Evolutionary conservation across 106 monocot species (phyloP).

Genomic region (Vanilla planifolia): DNA sequence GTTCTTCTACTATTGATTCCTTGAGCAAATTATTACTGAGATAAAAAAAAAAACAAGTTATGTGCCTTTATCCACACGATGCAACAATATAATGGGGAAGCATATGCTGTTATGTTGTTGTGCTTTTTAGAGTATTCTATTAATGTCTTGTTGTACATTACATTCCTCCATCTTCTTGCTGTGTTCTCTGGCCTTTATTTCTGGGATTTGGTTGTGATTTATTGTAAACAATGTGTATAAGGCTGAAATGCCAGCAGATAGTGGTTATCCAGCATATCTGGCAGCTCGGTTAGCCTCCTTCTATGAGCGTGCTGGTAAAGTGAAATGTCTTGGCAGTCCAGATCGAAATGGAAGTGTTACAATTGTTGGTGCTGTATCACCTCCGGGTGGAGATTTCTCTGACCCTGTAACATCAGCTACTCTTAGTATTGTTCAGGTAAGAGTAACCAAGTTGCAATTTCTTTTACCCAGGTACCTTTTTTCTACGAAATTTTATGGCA

Average conservation of each 20-base stretch:
- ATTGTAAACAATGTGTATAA: conserved; percentile 9
- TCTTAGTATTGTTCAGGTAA: conserved; percentile 98
- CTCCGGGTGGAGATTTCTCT: conserved; percentile 99
- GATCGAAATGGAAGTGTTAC: conserved; percentile 92
- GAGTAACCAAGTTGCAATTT: neutral
- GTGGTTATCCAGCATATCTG: conserved; percentile 98
- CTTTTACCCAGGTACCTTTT: neutral
- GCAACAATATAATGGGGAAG: neutral
- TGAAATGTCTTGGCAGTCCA: conserved; percentile 85
- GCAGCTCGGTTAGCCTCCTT: conserved; percentile 97
- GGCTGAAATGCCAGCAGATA: conserved; percentile 99
- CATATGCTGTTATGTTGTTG: neutral
- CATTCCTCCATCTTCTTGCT: neutral
- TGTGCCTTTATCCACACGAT: no score
- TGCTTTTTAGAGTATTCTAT: neutral
- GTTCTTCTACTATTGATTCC: no score
- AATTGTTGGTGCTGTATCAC: conserved; percentile 99
- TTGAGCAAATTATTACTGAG: no score
- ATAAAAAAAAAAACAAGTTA: no score
- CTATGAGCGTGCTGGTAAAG: conserved; percentile 99
- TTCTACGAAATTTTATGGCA: neutral
- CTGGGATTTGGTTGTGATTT: neutral
- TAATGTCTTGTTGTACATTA: neutral
- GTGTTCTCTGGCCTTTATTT: neutral
- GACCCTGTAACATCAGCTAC: conserved; percentile 99